phyloP scores from a whole-genome alignment of 768 basidiomycete genomes.

The Tulasnella sp. region DNA sequence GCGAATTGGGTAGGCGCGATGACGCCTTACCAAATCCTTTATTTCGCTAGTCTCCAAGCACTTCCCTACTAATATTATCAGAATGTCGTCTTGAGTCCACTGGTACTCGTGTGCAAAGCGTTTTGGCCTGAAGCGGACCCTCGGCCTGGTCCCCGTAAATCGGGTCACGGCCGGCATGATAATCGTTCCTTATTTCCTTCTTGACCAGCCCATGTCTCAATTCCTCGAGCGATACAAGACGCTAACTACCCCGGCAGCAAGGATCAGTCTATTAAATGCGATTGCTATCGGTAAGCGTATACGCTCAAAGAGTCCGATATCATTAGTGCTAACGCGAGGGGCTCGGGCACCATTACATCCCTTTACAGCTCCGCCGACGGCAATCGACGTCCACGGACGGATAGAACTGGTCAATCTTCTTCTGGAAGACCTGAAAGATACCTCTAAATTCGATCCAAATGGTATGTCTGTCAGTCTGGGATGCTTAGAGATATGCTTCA shows the following conservation, averaged over 20 bases:
- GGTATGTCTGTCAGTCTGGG: background rate
- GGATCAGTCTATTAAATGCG: background rate
- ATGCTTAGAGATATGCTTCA: background rate
- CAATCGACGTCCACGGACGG: background rate
- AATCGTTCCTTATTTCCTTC: too few relatives aligned
- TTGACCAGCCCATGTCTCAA: background rate
- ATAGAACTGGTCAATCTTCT: background rate
- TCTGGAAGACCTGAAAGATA: background rate
- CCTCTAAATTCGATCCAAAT: background rate
- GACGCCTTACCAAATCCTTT: background rate
- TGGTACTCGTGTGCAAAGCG: too few relatives aligned
- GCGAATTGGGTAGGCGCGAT: background rate
- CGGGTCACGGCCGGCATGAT: too few relatives aligned
- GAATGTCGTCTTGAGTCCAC: too few relatives aligned
- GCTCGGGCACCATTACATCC: background rate
- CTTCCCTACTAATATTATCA: too few relatives aligned
- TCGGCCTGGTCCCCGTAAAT: too few relatives aligned
- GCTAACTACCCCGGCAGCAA: background rate
- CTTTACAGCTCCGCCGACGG: background rate
- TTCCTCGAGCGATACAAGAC: slow-evolving; percentile 4
- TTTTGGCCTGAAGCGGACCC: too few relatives aligned
- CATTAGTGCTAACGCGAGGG: too few relatives aligned
- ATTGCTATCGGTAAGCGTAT: too few relatives aligned
- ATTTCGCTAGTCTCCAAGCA: background rate
- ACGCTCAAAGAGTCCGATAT: too few relatives aligned